Evolutionary conservation across 352 stramenopile genomes (phyloP).

Genomic region (Elongisporangium undulatum): DNA sequence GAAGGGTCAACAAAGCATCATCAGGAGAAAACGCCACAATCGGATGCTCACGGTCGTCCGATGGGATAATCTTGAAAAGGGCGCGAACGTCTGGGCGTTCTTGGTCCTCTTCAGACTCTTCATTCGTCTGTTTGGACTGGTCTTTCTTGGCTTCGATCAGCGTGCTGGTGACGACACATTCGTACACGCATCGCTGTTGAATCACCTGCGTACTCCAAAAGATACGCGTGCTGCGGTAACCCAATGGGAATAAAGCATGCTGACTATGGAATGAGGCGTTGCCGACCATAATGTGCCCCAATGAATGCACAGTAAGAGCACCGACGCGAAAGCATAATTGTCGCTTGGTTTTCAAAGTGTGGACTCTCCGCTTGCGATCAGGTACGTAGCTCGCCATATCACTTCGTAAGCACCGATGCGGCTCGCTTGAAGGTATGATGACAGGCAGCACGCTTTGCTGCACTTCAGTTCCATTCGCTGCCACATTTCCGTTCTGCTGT

Average conservation of each 20-base stretch:
- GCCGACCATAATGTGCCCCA: constrained; percentile 75
- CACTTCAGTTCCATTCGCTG: neutral
- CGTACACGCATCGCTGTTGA: constrained; percentile 82
- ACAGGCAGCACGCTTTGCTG: constrained; percentile 28
- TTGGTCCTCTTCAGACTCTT: constrained; percentile 7
- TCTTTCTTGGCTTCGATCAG: constrained; percentile 40
- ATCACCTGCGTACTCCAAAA: constrained; percentile 85
- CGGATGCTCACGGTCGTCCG: constrained; percentile 56
- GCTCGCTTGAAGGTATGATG: constrained; percentile 38
- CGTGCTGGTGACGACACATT: constrained; percentile 85
- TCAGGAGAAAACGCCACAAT: constrained; percentile 62
- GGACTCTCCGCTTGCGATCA: neutral
- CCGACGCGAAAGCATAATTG: constrained; percentile 67
- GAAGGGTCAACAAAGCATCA: constrained; percentile 68
- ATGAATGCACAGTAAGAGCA: constrained; percentile 72
- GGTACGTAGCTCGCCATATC: constrained; percentile 20
- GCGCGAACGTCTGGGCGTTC: constrained; percentile 13
- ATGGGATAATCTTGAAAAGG: constrained; percentile 78
- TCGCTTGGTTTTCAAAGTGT: constrained; percentile 18
- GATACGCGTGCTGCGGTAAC: constrained; percentile 90
- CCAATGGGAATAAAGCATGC: constrained; percentile 84
- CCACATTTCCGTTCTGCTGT: constrained; percentile 3
- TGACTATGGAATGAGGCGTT: constrained; percentile 84
- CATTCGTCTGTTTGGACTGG: constrained; percentile 9
- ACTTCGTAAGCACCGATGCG: constrained; percentile 35